Evolutionary conservation across 371 early-diverging fungal species (phyloP), one percentile per base, ranked within the genome.

Genomic region (Mortierella sp.): DNA sequence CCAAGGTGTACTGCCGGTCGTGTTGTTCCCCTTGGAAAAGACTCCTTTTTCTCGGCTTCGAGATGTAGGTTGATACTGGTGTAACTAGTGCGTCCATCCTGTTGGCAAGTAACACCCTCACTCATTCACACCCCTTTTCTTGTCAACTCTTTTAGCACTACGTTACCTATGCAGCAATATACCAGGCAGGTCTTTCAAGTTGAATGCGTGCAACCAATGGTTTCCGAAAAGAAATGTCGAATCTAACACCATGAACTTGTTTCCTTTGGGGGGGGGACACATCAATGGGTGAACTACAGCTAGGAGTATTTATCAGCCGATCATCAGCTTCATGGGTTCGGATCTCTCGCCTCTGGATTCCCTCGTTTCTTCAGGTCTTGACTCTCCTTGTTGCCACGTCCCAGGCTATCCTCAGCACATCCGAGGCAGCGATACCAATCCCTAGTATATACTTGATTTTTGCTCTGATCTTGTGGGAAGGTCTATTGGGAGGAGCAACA

Each of bases 401-500:
- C 13, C 77, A 81, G 48, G 70, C 81, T 0, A 21, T 82, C 45
- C 28, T 59, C 7, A 54, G 57, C 8, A 49, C 56, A 40, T 50
- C 71, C n/a, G 39, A 74, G 13, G 21, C 74, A 43, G 44, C 48
- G 1, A 47, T 48, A 2, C 54, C 57, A n/a, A 39, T 79, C 22
- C 73, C 77, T 0, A 60, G 47, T 19, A 67, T 82, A 16, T 82
- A 73, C 56, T 2, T 77, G 1, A 64, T 81, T 4, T 82, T 80
- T 51, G 39, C 57, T 0, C 29, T 84, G 25, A 72, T 83, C 46
- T 54, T 83, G 13, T 70, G 73, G 67, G 84, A 83, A 48, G 84
- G 84, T 6, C 70, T 84, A 5, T 57, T 84, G 37, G 84, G 84
- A 6, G 84, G 84, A 9, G 67, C 83, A 1, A 71, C 80, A 29